Base-by-base conservation (phyloP, 208 protist genomes). In the Crithidia fasciculata region DNA sequence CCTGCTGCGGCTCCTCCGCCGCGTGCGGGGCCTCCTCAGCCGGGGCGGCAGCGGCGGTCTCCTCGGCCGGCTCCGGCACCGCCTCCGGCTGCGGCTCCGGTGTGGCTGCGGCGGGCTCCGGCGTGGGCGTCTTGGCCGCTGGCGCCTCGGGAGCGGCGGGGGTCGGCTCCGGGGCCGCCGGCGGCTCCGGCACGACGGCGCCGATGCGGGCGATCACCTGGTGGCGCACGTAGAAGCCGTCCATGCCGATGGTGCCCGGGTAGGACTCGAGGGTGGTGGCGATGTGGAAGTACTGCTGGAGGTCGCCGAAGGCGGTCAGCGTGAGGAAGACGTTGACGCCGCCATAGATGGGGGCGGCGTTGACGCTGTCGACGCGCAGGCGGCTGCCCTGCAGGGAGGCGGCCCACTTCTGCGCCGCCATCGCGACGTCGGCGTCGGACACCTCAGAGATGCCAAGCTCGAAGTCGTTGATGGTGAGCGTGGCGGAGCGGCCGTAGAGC, bases 211-310 rank as follows among this genome's bases (percentile, higher is more conserved):
- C 81, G 57, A 93, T 79, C 19, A 89, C 79, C 82, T 94, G 90
- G 80, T 93, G 81, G 45, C 92, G 92, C 50, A 96, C 84, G 78
- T 84, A 96, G 82, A 87, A 96, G 61, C 76, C 69, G 80, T 89
- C 77, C 54, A 74, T 62, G 68, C 59, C 75, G 82, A 85, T 89
- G 45, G 60, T 85, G 66, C 78, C 74, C 49, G 56, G 68, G 83
- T 86, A 89, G 40, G 81, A 76, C 84, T 96, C 89, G 52, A 96
- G 83, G 28, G 82, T 88, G 3, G 85, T 89, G 54, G 74, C 81
- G 72, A 94, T 85, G 59, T 95, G 88, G 82, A 90, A 95, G 82
- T 90, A 93, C 80, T 94, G 85, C 59, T 91, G 79, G 47, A 85
- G 61, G 36, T 80, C 76, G 40, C 80, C 72, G 7, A 85, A 65